These are phyloP conservation scores for Paramecium pentaurelia DNA, from an alignment of 73 alveolate species.

Conservation along the genomic window DNA sequence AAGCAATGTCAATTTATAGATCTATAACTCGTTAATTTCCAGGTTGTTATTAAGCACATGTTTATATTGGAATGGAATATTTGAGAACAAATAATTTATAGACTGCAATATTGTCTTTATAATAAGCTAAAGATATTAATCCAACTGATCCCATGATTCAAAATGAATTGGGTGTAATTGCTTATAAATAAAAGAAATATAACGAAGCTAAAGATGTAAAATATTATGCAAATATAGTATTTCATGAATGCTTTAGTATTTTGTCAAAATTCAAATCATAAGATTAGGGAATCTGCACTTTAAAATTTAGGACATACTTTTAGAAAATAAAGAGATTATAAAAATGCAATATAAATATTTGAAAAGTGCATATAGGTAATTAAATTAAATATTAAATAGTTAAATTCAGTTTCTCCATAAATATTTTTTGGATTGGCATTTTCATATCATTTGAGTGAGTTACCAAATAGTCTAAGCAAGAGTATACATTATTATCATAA, in stretches of 20 bases:
- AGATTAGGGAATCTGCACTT: conserved; percentile 84
- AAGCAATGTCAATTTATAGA: conserved; percentile 97
- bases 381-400: conserved; percentile 69
- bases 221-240: not conserved
- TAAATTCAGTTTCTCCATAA: conserved; percentile 84
- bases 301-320: conserved; percentile 92
- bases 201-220: conserved; percentile 80
- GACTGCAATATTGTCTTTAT: conserved; percentile 93
- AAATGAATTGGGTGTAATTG: conserved; percentile 96
- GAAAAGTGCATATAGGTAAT: conserved; percentile 66
- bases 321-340: conserved; percentile 80
- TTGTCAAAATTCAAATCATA: conserved; percentile 86
- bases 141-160: conserved; percentile 92
- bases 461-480: conserved; percentile 68
- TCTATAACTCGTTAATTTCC: conserved; percentile 97
- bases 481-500: conserved; percentile 92
- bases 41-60: conserved; percentile 94
- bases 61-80: conserved; percentile 98
- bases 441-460: conserved; percentile 73
- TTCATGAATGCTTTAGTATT: conserved; percentile 80
- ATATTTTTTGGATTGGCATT: conserved; percentile 88
- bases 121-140: conserved; percentile 87
- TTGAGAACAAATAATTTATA: conserved; percentile 91
- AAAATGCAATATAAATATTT: conserved; percentile 58
- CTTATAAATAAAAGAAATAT: conserved; percentile 81